Evolutionary conservation across 2,329 filamentous ascomycete genomes (phyloP), one percentile per base, ranked within the genome.

Genomic region (Fusarium neocosmosporiellum): DNA sequence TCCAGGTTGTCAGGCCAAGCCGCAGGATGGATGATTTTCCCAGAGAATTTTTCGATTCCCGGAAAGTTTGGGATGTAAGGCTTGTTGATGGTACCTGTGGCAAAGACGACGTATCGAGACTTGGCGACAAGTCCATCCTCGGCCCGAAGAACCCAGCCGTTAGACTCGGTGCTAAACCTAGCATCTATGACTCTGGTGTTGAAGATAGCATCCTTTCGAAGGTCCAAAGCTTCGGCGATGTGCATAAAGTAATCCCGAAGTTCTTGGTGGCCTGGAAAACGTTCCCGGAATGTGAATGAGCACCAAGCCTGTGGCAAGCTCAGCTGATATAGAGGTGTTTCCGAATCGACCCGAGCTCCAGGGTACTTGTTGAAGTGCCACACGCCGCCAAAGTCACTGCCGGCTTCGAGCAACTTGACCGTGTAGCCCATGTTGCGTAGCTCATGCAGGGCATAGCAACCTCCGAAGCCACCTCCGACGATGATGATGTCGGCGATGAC

Each of bases 311-410:
- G 41, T 6, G 46, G 55, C 36, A 67, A 55, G 31, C 66, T 69
- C 41, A 69, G 48, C 5, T 31, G 53, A 59, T 73, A 73, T 3
- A 71, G 20, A 27, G 65, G 66, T 14, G 57, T 58, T 33, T 73
- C 70, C 11, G 62, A 63, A n/a, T 71, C 70, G 4, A 66, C 65
- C 18, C 63, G 60, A 9, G 69, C 65, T 8, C 72, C 70, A 2
- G 72, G 72, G 54, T 72, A 74, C 24, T 63, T 63, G 46, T 72
- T 74, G 53, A 65, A 72, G 20, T 72, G 66, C 72, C 70, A 74
- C 8, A 67, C 65, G 16, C 72, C 72, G 7, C 72, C 70, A 13
- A 72, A 63, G 29, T 70, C 72, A 37, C 59, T 58, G 22, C 64
- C 71, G 7, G 65, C 63, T 34, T 72, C 67, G 10, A 72, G 59